Evolutionary conservation across 108 stramenopile genomes (phyloP), one percentile per base, ranked within the genome.

Genomic region (Nannochloropsis granulata): DNA sequence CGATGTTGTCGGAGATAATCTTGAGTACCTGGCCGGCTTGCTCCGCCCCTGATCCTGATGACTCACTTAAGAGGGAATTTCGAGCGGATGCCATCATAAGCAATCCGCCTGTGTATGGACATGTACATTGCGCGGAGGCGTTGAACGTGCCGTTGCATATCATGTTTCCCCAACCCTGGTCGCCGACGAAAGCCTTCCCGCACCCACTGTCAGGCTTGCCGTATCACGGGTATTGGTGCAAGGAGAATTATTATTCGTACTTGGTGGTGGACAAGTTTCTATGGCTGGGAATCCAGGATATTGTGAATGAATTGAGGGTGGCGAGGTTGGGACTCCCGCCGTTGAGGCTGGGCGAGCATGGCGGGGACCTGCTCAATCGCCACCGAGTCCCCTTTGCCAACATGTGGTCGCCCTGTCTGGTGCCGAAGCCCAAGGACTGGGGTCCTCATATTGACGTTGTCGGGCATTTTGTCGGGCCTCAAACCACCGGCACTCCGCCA

Each of bases 91-190:
- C 93, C 11, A 93, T 93, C 82, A 94, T 94, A 85, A 90, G 92
- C 83, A 95, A 95, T 84, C 94, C 94, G 25, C 93, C 93, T 0
- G 88, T 87, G 78, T 90, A 93, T 26, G 93, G 93, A 12, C 94
- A 95, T 87, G 89, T 93, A 82, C 93, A 95, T 83, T 93, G 94
- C 25, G 93, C 93, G 25, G 94, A 95, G 83, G 93, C 93, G 25
- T 90, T 95, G 14, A 92, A 90, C 13, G 91, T 93, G 23, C 94
- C 94, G 13, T 84, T 93, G 71, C 94, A 95, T 87, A 92, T 95
- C 42, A 93, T 94, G 93, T 94, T 95, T 83, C 88, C 87, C 5
- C 94, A 95, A 82, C 94, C 94, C 10, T 95, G 94, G 94, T 87
- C 56, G 85, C 91, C 90, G 13, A 95, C 94, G 16, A 88, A 90